Percentiles rank a stretch among this genome's conserved stretches.
Conservation (phyloP, 225 moss, liverwort and hornwort genomes). For the Lunularia cruciata region DNA sequence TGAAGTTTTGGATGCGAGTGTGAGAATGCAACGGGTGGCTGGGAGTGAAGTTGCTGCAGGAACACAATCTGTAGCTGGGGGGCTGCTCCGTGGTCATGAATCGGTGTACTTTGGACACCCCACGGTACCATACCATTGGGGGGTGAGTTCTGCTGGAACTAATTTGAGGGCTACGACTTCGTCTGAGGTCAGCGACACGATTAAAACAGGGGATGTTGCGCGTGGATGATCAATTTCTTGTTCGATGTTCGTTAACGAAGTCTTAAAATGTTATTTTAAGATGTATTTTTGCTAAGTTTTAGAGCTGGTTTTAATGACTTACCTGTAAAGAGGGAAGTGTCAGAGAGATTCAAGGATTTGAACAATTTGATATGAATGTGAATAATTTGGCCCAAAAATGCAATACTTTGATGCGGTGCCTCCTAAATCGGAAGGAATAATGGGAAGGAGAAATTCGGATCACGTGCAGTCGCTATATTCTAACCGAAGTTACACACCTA, state of each 20-base stretch:
- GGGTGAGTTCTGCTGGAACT: slow-evolving; percentile 11
- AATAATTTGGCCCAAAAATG: too few species aligned
- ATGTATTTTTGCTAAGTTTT: too few species aligned
- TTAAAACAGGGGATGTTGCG: neutral
- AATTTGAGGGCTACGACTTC: slow-evolving; percentile 1
- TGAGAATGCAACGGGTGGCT: neutral
- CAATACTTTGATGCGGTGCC: too few species aligned
- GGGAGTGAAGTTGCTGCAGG: neutral
- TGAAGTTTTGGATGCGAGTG: slow-evolving; percentile 3
- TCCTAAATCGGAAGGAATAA: too few species aligned
- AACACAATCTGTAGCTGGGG: neutral
- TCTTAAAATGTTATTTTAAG: neutral
- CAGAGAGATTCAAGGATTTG: too few species aligned
- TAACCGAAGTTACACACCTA: too few species aligned
- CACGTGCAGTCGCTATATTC: too few species aligned
- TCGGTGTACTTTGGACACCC: slow-evolving; percentile 9
- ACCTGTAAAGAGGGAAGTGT: too few species aligned
- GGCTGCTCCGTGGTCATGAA: slow-evolving; percentile 4
- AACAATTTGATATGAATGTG: too few species aligned
- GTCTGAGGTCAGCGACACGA: slow-evolving; percentile 14
- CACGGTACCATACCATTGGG: slow-evolving; percentile 20
- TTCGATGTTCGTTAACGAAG: neutral
- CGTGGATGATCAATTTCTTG: neutral
- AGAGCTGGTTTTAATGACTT: too few species aligned
- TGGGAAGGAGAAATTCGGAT: too few species aligned